Conservation (phyloP, 306 rosid genomes). For the Cucurbita argyrosperma region DNA sequence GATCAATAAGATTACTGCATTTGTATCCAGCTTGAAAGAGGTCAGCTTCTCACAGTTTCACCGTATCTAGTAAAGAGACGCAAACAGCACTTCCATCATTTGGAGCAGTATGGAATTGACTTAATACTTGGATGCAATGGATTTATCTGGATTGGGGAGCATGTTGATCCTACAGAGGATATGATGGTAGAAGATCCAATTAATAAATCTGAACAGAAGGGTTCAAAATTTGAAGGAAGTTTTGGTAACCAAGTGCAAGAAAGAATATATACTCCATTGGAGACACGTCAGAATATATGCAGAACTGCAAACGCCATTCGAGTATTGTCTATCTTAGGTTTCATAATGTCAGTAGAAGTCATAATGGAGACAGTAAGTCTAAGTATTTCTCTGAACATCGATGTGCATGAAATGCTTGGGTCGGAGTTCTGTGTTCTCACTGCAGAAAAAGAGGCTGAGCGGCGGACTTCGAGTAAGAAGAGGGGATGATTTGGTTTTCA, state of each 20-base stretch:
- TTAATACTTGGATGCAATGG: slow-evolving; percentile 82
- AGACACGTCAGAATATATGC: slow-evolving; percentile 61
- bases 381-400: slow-evolving; percentile 44
- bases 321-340: slow-evolving; percentile 47
- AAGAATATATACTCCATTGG: slow-evolving; percentile 25
- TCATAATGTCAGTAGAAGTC: slow-evolving; percentile 43
- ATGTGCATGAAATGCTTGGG: slow-evolving; percentile 70
- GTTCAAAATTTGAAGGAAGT: slow-evolving; percentile 3
- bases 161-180: slow-evolving; percentile 38
- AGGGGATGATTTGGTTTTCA: slow-evolving; percentile 17
- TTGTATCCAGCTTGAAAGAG: slow-evolving; percentile 56
- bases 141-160: slow-evolving; percentile 84
- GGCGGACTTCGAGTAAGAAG: slow-evolving; percentile 49
- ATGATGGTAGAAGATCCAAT: slow-evolving; percentile 42
- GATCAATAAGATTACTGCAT: not conserved
- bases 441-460: slow-evolving; percentile 67
- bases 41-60: slow-evolving; percentile 58
- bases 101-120: slow-evolving; percentile 60
- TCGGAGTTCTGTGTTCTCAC: slow-evolving; percentile 71
- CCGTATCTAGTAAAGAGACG: slow-evolving; percentile 82
- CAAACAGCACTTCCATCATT: slow-evolving; percentile 77
- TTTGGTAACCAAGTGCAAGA: slow-evolving; percentile 37
- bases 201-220: slow-evolving; percentile 30
- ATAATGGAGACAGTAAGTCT: slow-evolving; percentile 41
- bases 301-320: slow-evolving; percentile 74